Evolutionary conservation across 1,284 basidiomycete genomes (phyloP).

Genomic region (Rhodotorula sp.): DNA sequence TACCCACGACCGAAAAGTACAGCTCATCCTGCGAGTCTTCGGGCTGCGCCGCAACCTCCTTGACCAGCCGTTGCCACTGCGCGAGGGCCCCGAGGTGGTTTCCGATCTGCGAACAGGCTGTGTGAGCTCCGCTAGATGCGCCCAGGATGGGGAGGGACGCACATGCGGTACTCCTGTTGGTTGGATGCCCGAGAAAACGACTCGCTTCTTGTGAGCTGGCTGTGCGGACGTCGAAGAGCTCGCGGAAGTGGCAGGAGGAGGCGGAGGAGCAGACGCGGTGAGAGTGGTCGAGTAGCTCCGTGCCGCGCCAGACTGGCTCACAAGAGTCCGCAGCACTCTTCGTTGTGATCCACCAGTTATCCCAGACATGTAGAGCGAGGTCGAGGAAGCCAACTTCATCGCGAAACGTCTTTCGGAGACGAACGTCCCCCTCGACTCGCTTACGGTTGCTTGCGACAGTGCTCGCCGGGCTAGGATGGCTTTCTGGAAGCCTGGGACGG

Average conservation of each 20-base stretch:
- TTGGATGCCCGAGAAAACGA: slow-evolving; percentile 78
- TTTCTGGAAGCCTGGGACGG: slow-evolving; percentile 66
- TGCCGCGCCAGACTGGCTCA: background rate
- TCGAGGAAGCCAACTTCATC: background rate
- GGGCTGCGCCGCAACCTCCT: slow-evolving; percentile 66
- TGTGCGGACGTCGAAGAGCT: no score
- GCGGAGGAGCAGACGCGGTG: background rate
- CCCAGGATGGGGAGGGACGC: slow-evolving; percentile 1
- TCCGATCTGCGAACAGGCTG: slow-evolving; percentile 63
- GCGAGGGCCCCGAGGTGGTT: slow-evolving; percentile 87
- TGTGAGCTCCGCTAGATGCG: background rate
- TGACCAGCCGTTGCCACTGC: slow-evolving; percentile 62
- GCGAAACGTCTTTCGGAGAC: background rate
- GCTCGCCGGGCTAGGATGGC: slow-evolving; percentile 24
- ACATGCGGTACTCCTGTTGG: slow-evolving; percentile 85
- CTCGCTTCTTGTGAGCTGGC: slow-evolving; percentile 12
- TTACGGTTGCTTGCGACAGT: background rate
- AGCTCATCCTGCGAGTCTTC: slow-evolving; percentile 63
- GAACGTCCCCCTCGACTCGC: background rate
- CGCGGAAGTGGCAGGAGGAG: background rate
- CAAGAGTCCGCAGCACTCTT: background rate
- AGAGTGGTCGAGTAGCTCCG: no score
- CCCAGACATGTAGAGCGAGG: background rate
- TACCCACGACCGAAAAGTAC: slow-evolving; percentile 83
- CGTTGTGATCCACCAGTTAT: background rate